These are phyloP conservation scores for Draba incana DNA, from an alignment of 345 rosid genomes.

Conservation along the genomic window DNA sequence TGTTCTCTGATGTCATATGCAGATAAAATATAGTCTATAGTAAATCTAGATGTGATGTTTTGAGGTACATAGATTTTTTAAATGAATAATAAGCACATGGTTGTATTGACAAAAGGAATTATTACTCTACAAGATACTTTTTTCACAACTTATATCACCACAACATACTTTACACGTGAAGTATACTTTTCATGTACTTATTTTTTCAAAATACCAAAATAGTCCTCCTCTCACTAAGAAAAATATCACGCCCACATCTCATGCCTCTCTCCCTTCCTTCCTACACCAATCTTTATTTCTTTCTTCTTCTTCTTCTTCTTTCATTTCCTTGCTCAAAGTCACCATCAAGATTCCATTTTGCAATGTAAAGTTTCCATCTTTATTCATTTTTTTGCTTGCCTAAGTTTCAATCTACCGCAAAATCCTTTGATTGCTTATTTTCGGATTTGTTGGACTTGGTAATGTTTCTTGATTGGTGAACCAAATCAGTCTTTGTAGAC, in stretches of 20 bases:
- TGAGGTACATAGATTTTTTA: not conserved
- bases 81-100: not conserved
- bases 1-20: not conserved
- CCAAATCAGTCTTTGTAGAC: not conserved
- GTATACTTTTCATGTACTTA: no score
- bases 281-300: conserved; percentile 24
- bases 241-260: conserved; percentile 42
- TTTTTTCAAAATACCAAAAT: no score
- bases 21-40: not conserved
- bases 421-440: not conserved
- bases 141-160: no score
- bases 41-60: not conserved
- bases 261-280: conserved; percentile 16
- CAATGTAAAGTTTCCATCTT: conserved; percentile 44
- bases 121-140: no score
- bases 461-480: conserved; percentile 5
- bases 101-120: not conserved
- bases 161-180: no score
- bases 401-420: not conserved
- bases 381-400: not conserved
- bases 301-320: conserved; percentile 10
- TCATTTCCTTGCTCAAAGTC: conserved; percentile 27
- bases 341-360: conserved; percentile 13
- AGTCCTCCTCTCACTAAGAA: conserved; percentile 1
- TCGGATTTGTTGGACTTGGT: not conserved